Conservation (phyloP, 2,329 filamentous ascomycete genomes). For the Pseudogymnoascus sp. region DNA sequence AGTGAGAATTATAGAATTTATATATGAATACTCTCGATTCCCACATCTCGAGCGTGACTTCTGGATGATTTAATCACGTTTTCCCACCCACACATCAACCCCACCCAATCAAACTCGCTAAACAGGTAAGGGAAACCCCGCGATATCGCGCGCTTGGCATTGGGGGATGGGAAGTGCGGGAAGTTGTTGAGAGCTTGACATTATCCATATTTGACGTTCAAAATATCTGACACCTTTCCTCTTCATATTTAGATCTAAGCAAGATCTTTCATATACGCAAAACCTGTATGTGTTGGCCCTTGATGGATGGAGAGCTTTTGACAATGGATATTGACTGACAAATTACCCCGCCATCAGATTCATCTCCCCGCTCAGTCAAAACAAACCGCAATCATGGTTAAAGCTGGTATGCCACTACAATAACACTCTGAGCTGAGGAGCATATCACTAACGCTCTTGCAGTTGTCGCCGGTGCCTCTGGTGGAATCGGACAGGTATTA, state of each 20-base stretch:
- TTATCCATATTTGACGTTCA: not conserved
- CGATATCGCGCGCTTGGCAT: constrained; percentile 6
- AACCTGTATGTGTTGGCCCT: not conserved
- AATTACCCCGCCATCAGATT: constrained; percentile 11
- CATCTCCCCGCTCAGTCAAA: constrained; percentile 7
- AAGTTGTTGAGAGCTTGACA: not conserved
- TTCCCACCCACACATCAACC: not conserved
- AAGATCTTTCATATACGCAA: not conserved
- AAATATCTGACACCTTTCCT: not conserved
- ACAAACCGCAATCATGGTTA: constrained; percentile 42
- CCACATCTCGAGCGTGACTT: not conserved
- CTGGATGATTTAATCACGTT: not conserved
- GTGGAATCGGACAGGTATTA: constrained; percentile 93
- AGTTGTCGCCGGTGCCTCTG: constrained; percentile 90
- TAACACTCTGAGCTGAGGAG: not conserved
- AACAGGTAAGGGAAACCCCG: constrained; percentile 6
- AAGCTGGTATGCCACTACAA: constrained; percentile 43
- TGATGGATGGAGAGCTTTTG: not conserved
- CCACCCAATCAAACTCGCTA: not conserved
- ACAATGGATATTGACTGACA: not conserved
- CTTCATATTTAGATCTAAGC: not conserved
- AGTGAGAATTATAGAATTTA: not conserved
- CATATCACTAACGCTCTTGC: constrained; percentile 10
- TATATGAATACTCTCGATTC: not conserved
- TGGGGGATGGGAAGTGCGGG: constrained; percentile 2